A percentile compares a stretch with the other conserved stretches of the same genome.
phyloP scores from a whole-genome alignment of 306 rosid genomes.

The Corylus avellana region DNA sequence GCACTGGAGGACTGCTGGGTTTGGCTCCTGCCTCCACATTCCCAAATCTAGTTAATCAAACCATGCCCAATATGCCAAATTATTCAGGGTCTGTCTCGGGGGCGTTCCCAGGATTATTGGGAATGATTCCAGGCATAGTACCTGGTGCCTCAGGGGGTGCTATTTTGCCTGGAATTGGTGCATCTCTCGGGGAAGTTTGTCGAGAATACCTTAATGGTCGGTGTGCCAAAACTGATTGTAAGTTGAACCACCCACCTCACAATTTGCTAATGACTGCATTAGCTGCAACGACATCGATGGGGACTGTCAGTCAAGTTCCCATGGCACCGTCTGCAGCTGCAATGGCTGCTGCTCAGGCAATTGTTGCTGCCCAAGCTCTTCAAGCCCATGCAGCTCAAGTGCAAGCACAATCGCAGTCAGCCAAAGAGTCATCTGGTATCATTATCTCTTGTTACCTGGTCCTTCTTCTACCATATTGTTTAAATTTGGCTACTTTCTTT shows the following conservation, averaged over 20 bases:
- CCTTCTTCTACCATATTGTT: neutral
- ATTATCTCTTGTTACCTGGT: conserved; percentile 23
- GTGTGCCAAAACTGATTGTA: conserved; percentile 88
- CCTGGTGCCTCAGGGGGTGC: conserved; percentile 97
- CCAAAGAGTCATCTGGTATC: conserved; percentile 82
- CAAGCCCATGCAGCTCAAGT: conserved; percentile 99
- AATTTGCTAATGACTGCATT: conserved; percentile 93
- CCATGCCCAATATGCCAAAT: conserved; percentile 99
- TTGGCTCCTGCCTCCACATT: conserved; percentile 73
- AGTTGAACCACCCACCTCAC: conserved; percentile 96
- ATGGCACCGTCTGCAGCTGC: conserved; percentile 99
- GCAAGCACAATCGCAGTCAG: conserved; percentile 77
- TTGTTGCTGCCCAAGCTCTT: conserved; percentile 99
- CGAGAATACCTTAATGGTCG: conserved; percentile 93
- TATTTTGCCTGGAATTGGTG: conserved; percentile 94
- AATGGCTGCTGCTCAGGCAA: conserved; percentile 99
- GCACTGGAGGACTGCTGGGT: conserved; percentile 81
- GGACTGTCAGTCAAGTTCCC: conserved; percentile 91
- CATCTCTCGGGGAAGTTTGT: conserved; percentile 94
- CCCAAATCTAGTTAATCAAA: conserved; percentile 89
- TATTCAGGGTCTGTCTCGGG: conserved; percentile 96
- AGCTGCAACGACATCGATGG: conserved; percentile 94
- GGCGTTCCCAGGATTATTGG: conserved; percentile 93
- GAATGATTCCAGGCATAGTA: conserved; percentile 94
- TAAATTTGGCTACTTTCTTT: conserved; percentile 5